Base-by-base conservation (phyloP, 176 grass and related monocot genomes). In the Avena sativa region DNA sequence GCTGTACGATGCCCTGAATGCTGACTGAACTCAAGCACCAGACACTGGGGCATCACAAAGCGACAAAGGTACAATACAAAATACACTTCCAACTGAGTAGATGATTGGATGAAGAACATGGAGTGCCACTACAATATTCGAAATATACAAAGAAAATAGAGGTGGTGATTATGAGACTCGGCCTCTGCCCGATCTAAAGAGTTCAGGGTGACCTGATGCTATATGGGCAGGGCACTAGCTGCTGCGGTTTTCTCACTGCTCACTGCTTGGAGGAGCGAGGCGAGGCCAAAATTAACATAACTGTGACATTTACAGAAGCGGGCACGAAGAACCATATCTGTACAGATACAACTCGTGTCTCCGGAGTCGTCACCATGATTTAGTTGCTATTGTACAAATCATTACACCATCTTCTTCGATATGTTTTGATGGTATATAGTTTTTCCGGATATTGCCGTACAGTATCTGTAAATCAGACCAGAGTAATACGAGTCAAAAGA, bases 371-470 rank as follows among this genome's bases (percentile, higher is more conserved):
- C 28, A 71, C 71, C 51, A 47, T 66, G 86, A 81, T 85, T 61
- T 76, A 62, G 52, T 62, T 6, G 60, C 78, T 76, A 88, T 71
- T 85, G 86, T 88, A 85, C 86, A 91, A 3, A 65, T 71, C 2
- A 85, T 13, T 16, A 32, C 34, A 71, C 9, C 88, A 48, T 51
- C 34, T 70, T 70, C 30, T 13, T 59, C 4, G 3, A 63, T 38
- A 84, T 48, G 23, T 49, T 71, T 28, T 14, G 59, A 84, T 2
- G 12, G 46, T 64, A 78, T 48, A n/a, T 91, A 58, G 21, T 51
- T 56, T 70, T 43, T 16, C 40, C 36, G 19, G 69, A 76, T 59
- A 44, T 48, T 82, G 44, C 51, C 76, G 32, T 26, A n/a, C 51
- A 34, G 48, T 57, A 76, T 53, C 81, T 88, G 85, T 46, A 88